Base-by-base conservation (phyloP, 495 filamentous ascomycete species). In the Neurospora hispaniola region DNA sequence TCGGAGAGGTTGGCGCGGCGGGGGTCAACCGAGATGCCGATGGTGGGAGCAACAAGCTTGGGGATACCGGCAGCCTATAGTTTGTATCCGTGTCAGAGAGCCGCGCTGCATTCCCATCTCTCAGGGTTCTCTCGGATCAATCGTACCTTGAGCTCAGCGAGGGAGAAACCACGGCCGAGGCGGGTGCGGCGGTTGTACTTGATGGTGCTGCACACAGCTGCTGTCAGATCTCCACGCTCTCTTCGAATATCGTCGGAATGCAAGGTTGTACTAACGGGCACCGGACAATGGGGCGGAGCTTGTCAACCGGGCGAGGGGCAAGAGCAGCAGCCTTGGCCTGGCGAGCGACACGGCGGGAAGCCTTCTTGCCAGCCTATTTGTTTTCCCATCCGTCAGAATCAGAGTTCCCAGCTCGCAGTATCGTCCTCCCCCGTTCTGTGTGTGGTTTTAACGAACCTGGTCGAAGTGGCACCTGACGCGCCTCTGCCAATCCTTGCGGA, bases 401-500 rank as follows among this genome's bases (percentile, higher is more conserved):
- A 40, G 42, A 38, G 11, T 74, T 27, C 71, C 75, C 31, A 66
- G 41, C 73, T 40, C 40, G 8, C 20, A 14, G 16, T 59, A 44
- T 38, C 71, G 42, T 74, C 44, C 40, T 35, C 70, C 27, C 75
- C 38, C 38, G 69, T 72, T 44, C 71, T 31, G 42, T 12, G 72
- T 80, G 80, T 42, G 8, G 31, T 44, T 46, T 66, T 70, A 31
- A 79, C 82, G 76, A 94, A 98, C 95, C 95, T 99, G 96, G 88
- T 99, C 93, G 88, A 99, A 99, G 89, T 98, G 96, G 83, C 90
- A 89, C 86, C 94, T 92, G 79, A 99, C 96, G 86, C 96, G 94
- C 85, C 93, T 92, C 86, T 97, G 94, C 96, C 96, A 99, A 88
- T 99, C 93, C 94, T 99, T 99, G 89, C 94, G 96, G 94, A 99